Evolutionary conservation across 441 rosid species (phyloP).

Genomic region (Sinapis alba): DNA sequence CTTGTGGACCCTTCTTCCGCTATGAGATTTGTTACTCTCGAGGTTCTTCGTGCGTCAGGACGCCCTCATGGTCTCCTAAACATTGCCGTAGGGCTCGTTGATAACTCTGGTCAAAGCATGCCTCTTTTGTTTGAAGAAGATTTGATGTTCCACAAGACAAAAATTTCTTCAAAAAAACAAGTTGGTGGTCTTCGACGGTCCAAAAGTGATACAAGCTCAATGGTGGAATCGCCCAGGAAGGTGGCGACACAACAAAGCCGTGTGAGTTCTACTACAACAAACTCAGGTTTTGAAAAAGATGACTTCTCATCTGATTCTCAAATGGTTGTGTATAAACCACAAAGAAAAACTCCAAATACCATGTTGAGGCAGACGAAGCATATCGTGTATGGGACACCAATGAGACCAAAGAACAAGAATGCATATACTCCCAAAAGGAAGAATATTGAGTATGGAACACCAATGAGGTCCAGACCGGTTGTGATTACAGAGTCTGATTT

Average conservation of each 20-base stretch:
- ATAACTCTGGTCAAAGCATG: conserved; percentile 82
- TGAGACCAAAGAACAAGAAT: conserved; percentile 35
- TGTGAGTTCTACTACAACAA: conserved; percentile 30
- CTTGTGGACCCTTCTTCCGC: conserved; percentile 59
- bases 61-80: conserved; percentile 85
- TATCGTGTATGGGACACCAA: conserved; percentile 36
- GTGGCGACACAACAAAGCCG: conserved; percentile 5
- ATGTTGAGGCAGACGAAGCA: conserved; percentile 28
- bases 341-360: conserved; percentile 18
- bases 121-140: conserved; percentile 74
- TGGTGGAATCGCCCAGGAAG: conserved; percentile 42
- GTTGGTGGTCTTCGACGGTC: conserved; percentile 54
- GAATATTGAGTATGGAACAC: conserved; percentile 39
- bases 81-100: conserved; percentile 70
- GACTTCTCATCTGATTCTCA: conserved; percentile 41
- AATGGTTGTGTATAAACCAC: conserved; percentile 36
- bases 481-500: conserved; percentile 54
- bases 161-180: conserved; percentile 9
- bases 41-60: conserved; percentile 79
- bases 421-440: conserved; percentile 35
- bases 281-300: conserved; percentile 38
- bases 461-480: conserved; percentile 38
- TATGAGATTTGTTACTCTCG: conserved; percentile 74
- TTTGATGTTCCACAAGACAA: conserved; percentile 31
- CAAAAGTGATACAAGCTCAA: conserved; percentile 73